Evolutionary conservation across 2,329 filamentous ascomycete species (phyloP).

Genomic region (Ceratocystis lukuohia): DNA sequence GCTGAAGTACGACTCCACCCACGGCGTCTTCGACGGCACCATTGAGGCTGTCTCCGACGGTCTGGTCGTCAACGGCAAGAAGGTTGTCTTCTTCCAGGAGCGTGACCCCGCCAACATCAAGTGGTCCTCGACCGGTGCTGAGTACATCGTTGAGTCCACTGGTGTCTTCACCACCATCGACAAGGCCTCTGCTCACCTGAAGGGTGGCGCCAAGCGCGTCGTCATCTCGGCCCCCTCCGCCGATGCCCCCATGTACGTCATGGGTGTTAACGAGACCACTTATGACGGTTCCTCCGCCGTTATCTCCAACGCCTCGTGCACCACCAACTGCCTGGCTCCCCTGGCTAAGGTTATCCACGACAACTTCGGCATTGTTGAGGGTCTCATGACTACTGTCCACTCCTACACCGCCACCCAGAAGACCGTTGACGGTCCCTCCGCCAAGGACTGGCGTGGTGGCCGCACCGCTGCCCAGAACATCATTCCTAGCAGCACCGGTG

Average conservation of each 20-base stretch:
- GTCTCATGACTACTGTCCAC: constrained; percentile 99
- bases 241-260: constrained; percentile 99
- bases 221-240: constrained; percentile 83
- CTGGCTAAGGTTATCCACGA: constrained; percentile 99
- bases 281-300: constrained; percentile 87
- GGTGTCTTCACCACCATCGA: constrained; percentile 87
- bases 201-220: constrained; percentile 96
- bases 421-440: constrained; percentile 94
- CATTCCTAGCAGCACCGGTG: constrained; percentile 97
- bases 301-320: constrained; percentile 99
- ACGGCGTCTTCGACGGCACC: constrained; percentile 91
- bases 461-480: constrained; percentile 99
- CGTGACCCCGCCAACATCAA: constrained; percentile 61
- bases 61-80: constrained; percentile 87
- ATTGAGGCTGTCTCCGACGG: constrained; percentile 57
- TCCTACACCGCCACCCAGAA: constrained; percentile 99
- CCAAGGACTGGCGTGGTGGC: constrained; percentile 99
- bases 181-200: constrained; percentile 87
- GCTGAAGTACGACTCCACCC: constrained; percentile 98
- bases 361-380: constrained; percentile 94
- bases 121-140: constrained; percentile 74
- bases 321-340: constrained; percentile 99
- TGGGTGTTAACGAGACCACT: constrained; percentile 92
- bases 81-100: constrained; percentile 29
- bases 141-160: constrained; percentile 54